A percentile compares a stretch with the other conserved stretches of the same genome.
phyloP scores from a whole-genome alignment of 192 early-diverging fungal species.

The Coemansia sp. region DNA sequence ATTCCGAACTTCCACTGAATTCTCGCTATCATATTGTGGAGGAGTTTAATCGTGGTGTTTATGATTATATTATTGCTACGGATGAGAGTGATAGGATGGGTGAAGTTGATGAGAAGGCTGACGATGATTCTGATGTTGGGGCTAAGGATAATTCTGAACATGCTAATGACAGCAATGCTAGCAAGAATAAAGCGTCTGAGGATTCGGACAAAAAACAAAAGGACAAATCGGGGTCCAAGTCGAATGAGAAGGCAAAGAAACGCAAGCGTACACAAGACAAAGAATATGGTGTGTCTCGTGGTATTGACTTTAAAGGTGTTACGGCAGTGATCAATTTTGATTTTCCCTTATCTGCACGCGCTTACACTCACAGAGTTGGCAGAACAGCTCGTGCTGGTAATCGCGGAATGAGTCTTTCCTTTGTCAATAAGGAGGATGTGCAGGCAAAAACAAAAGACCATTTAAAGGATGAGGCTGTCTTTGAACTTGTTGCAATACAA shows the following conservation, averaged over 20 bases:
- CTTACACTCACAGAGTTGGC: slow-evolving; percentile 93
- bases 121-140: slow-evolving; percentile 53
- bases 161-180: slow-evolving; percentile 22
- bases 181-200: slow-evolving; percentile 25
- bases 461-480: slow-evolving; percentile 65
- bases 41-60: slow-evolving; percentile 95
- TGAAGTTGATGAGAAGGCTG: slow-evolving; percentile 60
- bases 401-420: slow-evolving; percentile 85
- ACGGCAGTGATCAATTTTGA: slow-evolving; percentile 97
- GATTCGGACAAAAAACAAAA: slow-evolving; percentile 15
- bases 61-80: slow-evolving; percentile 94
- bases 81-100: slow-evolving; percentile 78
- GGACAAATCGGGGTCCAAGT: slow-evolving; percentile 14
- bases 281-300: slow-evolving; percentile 94
- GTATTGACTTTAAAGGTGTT: slow-evolving; percentile 93
- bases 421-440: slow-evolving; percentile 66
- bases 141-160: slow-evolving; percentile 22
- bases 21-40: slow-evolving; percentile 92
- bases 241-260: slow-evolving; percentile 38
- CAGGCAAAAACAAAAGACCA: slow-evolving; percentile 16
- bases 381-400: slow-evolving; percentile 91
- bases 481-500: slow-evolving; percentile 70
- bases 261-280: slow-evolving; percentile 62
- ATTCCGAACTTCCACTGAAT: slow-evolving; percentile 93
- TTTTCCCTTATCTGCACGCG: slow-evolving; percentile 77